Evolutionary conservation across 345 rosid species (phyloP).

Genomic region (Alliaria petiolata): DNA sequence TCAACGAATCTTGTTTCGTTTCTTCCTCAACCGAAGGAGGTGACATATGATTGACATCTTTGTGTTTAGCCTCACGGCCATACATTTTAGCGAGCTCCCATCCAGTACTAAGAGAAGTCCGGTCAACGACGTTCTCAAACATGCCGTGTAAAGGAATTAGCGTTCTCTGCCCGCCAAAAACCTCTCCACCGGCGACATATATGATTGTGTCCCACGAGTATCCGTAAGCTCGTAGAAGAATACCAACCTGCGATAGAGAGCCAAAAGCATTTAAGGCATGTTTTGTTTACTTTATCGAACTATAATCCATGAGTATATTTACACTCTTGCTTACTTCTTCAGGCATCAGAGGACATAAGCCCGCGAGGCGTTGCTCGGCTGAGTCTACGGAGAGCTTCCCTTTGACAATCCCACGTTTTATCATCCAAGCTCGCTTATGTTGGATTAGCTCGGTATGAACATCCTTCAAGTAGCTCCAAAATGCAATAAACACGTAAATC

Average conservation of each 20-base stretch:
- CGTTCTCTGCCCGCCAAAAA: slow-evolving; percentile 92
- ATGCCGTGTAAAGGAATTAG: slow-evolving; percentile 81
- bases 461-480: slow-evolving; percentile 79
- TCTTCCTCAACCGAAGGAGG: slow-evolving; percentile 53
- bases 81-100: slow-evolving; percentile 91
- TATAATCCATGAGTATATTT: not conserved
- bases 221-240: slow-evolving; percentile 93
- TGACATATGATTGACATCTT: slow-evolving; percentile 37
- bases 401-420: slow-evolving; percentile 74
- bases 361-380: slow-evolving; percentile 53
- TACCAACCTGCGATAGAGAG: slow-evolving; percentile 64
- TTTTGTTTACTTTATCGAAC: not conserved
- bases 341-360: slow-evolving; percentile 87
- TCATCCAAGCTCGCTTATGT: slow-evolving; percentile 93
- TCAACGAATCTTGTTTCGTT: slow-evolving; percentile 56
- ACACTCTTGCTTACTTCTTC: slow-evolving; percentile 64
- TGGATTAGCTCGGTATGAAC: slow-evolving; percentile 95
- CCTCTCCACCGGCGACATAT: slow-evolving; percentile 93
- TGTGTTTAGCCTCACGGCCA: slow-evolving; percentile 74
- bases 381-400: slow-evolving; percentile 74
- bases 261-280: not conserved
- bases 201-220: slow-evolving; percentile 84
- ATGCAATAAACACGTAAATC: slow-evolving; percentile 20
- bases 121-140: slow-evolving; percentile 88
- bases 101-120: slow-evolving; percentile 77